These are phyloP conservation scores for Sechiopsis laciniata DNA, from an alignment of 306 rosid genomes.

Conservation along the genomic window DNA sequence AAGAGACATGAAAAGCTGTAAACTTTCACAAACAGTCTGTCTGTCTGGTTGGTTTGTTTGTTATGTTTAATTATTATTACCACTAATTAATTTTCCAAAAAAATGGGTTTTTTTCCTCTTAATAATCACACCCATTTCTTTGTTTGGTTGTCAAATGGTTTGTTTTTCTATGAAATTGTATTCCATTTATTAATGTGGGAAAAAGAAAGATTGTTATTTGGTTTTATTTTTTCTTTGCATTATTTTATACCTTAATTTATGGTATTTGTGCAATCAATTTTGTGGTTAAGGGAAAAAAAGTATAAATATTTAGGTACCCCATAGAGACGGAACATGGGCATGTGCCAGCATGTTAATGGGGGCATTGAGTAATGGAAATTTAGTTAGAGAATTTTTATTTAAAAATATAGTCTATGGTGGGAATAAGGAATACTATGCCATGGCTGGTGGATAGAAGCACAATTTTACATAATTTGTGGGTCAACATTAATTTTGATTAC, in stretches of 20 bases:
- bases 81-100: slow-evolving; percentile 12
- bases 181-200: not conserved
- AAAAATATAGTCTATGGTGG: slow-evolving; percentile 18
- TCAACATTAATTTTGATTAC: slow-evolving; percentile 9
- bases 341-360: slow-evolving; percentile 63
- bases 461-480: slow-evolving; percentile 8
- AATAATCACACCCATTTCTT: slow-evolving; percentile 24
- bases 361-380: slow-evolving; percentile 45
- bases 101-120: not conserved
- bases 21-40: slow-evolving; percentile 20
- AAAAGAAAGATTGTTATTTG: not conserved
- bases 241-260: slow-evolving; percentile 12
- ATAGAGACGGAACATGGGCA: slow-evolving; percentile 62
- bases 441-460: slow-evolving; percentile 27
- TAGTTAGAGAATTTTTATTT: slow-evolving; percentile 1
- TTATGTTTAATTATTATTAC: slow-evolving; percentile 14
- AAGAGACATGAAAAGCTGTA: slow-evolving; percentile 24
- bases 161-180: slow-evolving; percentile 25
- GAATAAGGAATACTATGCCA: slow-evolving; percentile 22
- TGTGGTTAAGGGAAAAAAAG: not conserved
- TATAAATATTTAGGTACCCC: slow-evolving; percentile 21
- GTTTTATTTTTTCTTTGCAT: slow-evolving; percentile 11
- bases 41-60: slow-evolving; percentile 16
- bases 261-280: slow-evolving; percentile 17
- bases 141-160: slow-evolving; percentile 27